A percentile compares a stretch with the other conserved stretches of the same genome.
phyloP scores from a whole-genome alignment of 768 basidiomycete genomes.

The Daedaleopsis sinensis region DNA sequence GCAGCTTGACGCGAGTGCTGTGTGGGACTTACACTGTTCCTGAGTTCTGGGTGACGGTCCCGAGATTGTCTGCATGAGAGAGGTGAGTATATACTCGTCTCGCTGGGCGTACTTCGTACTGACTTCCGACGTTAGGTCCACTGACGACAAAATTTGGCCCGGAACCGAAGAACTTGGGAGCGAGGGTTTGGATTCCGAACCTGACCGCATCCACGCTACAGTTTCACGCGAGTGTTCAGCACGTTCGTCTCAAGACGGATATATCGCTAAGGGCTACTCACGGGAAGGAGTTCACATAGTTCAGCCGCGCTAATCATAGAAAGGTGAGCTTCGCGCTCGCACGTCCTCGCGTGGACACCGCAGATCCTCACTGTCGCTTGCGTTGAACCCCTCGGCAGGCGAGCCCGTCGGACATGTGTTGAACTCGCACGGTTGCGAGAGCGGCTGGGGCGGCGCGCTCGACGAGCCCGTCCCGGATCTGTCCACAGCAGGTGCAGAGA shows the following conservation, averaged over 20 bases:
- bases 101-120: neutral
- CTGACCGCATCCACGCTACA: constrained; percentile 40
- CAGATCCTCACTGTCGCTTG: constrained; percentile 38
- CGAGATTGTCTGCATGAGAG: constrained; percentile 15
- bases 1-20: neutral
- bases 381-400: constrained; percentile 45
- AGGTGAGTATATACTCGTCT: neutral
- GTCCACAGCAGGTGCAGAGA: constrained; percentile 50
- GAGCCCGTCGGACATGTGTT: constrained; percentile 45
- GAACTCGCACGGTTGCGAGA: constrained; percentile 43
- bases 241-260: neutral
- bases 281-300: constrained; percentile 50
- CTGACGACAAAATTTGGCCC: constrained; percentile 42
- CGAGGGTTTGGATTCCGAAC: constrained; percentile 42
- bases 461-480: constrained; percentile 50
- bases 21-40: constrained; percentile 26
- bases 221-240: neutral
- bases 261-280: constrained; percentile 13
- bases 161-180: constrained; percentile 37
- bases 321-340: neutral
- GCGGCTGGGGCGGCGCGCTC: constrained; percentile 35
- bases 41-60: constrained; percentile 18
- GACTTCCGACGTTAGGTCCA: constrained; percentile 43
- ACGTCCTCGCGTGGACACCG: neutral
- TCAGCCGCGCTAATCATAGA: constrained; percentile 35